Percentiles rank a stretch among this genome's conserved stretches.
Evolutionary conservation across 148 eudicot species (phyloP).

Genomic region (Suaeda aralocaspica): DNA sequence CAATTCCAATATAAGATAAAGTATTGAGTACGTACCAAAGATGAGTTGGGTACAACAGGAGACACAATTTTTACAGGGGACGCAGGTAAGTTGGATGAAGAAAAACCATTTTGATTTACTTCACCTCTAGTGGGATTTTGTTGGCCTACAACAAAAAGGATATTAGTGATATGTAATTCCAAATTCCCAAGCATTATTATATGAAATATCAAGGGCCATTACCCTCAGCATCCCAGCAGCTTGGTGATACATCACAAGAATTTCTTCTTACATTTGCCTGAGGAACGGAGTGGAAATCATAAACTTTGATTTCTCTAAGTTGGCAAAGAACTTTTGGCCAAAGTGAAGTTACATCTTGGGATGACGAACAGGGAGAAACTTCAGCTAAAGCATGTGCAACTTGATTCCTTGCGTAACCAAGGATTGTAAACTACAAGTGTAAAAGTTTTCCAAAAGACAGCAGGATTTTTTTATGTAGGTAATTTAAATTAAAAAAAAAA

Average conservation of each 20-base stretch:
- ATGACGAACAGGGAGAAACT: slow-evolving; percentile 35
- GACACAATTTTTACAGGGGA: slow-evolving; percentile 29
- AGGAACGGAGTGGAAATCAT: slow-evolving; percentile 33
- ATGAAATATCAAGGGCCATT: slow-evolving; percentile 7
- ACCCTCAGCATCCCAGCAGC: slow-evolving; percentile 35
- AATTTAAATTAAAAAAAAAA: no score
- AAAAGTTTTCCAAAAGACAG: not conserved
- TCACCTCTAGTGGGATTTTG: slow-evolving; percentile 13
- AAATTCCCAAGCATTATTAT: not conserved
- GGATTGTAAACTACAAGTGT: slow-evolving; percentile 39
- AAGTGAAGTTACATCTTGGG: slow-evolving; percentile 45
- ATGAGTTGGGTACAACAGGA: slow-evolving; percentile 38
- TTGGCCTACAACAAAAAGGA: slow-evolving; percentile 31
- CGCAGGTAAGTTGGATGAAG: slow-evolving; percentile 36
- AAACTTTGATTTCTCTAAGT: slow-evolving; percentile 59
- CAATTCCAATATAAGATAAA: not conserved
- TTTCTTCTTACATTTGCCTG: slow-evolving; percentile 26
- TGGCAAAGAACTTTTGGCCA: slow-evolving; percentile 65
- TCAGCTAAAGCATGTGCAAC: slow-evolving; percentile 47
- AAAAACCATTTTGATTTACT: slow-evolving; percentile 4
- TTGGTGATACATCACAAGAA: slow-evolving; percentile 31
- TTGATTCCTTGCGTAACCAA: slow-evolving; percentile 60
- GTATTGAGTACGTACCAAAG: slow-evolving; percentile 45
- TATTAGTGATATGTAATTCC: not conserved
- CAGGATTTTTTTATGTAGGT: not conserved